Base-by-base conservation (phyloP, 164 flowering plant genomes). In the Umbellularia californica region DNA sequence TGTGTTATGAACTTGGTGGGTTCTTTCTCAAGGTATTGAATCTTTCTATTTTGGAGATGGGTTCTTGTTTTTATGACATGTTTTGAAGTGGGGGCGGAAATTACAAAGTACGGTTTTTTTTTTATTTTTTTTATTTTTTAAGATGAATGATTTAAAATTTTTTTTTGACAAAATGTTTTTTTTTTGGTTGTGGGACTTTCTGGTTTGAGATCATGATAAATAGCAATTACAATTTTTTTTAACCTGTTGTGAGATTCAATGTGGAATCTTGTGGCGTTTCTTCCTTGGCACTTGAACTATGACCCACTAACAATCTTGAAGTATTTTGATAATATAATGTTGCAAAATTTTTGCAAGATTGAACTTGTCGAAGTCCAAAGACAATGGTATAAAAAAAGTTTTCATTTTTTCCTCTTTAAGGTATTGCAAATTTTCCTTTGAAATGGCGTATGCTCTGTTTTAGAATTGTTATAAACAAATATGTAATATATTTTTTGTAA, bases 1-100 rank as follows among this genome's bases (percentile, higher is more conserved):
- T 93, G 99, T 95, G 98, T 69, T 77, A 83, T 71, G 94, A 93
- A 50, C 91, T 95, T 76, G 99, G 99, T 76, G 99, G 97, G n/a
- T 95, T 95, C 81, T 93, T 95, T 73, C 97, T 95, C 35, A 95
- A 95, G 97, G 98, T 93, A 81, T 52, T 70, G 35, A 47, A 55
- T 20, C 60, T 3, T 20, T 69, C 28, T n/a, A 2, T 50, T 47
- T 62, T 41, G 17, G 47, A 30, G 17, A 30, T n/a, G 9, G 72
- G 25, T 9, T 27, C 60, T n/a, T 47, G 2, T 27, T 69, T 71
- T 27, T 71, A 14, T 35, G 20, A 7, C 13, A 4, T 47, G 12
- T 4, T 69, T 69, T 69, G 55, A 69, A 69, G 19, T 55, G 10
- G 10, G 13, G 58, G 19, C 50, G 27, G 63, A 17, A 65, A 28